These are phyloP conservation scores for Carex arenaria DNA, from an alignment of 202 grass and related monocot species.

Conservation along the genomic window DNA sequence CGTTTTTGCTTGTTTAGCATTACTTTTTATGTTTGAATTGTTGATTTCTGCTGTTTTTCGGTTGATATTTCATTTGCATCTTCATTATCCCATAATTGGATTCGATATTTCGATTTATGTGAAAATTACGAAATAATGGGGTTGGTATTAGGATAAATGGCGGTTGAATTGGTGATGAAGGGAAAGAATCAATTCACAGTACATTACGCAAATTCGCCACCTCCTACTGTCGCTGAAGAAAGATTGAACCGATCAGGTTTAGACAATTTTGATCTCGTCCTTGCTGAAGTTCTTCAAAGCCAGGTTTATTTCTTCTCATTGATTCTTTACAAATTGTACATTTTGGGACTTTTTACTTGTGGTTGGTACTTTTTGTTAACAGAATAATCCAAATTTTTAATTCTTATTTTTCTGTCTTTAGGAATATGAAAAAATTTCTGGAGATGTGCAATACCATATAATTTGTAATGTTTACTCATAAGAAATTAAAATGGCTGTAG, in stretches of 20 bases:
- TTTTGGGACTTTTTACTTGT: neutral
- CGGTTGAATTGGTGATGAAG: conserved; percentile 43
- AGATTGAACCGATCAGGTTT: conserved; percentile 16
- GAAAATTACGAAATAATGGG: conserved; percentile 31
- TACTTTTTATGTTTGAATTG: conserved; percentile 1
- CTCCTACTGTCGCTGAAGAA: conserved; percentile 14
- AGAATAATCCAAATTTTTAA: neutral
- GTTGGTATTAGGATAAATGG: conserved; percentile 41
- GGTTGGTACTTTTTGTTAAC: neutral
- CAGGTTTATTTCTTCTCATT: conserved; percentile 36
- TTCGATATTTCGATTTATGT: neutral
- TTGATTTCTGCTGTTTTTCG: conserved; percentile 16
- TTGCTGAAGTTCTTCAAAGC: conserved; percentile 38
- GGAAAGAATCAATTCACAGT: conserved; percentile 39
- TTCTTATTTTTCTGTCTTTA: neutral
- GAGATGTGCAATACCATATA: conserved; percentile 38
- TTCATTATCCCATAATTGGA: conserved; percentile 23
- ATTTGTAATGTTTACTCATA: conserved; percentile 19
- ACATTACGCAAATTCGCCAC: conserved; percentile 42
- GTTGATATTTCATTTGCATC: neutral
- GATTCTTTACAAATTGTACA: neutral
- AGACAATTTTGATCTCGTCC: conserved; percentile 25
- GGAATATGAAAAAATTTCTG: neutral
- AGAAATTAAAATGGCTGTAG: conserved; percentile 10
- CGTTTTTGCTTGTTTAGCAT: conserved; percentile 23